Conservation (phyloP, 345 rosid species). For the Lumnitzera racemosa region DNA sequence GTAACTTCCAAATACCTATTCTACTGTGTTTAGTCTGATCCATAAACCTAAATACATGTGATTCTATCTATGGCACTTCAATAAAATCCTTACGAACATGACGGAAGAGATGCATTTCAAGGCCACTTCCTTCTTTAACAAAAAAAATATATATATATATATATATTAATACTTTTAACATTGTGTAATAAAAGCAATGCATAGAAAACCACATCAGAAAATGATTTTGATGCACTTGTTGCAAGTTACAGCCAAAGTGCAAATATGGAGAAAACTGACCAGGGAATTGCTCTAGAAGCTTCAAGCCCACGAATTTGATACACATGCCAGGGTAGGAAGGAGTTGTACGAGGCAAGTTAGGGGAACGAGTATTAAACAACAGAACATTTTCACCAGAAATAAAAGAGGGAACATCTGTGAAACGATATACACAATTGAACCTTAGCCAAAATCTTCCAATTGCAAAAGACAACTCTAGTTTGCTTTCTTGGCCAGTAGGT, state of each 20-base stretch:
- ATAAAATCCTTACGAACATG: constrained; percentile 51
- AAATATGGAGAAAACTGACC: constrained; percentile 92
- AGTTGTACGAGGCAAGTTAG: constrained; percentile 83
- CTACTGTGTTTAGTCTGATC: constrained; percentile 48
- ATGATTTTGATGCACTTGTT: constrained; percentile 55
- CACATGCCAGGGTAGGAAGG: constrained; percentile 97
- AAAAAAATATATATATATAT: no score
- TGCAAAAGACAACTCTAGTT: constrained; percentile 89
- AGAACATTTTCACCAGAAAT: constrained; percentile 96
- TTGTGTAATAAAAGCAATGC: constrained; percentile 74
- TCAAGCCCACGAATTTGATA: constrained; percentile 77
- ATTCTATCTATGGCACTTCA: constrained; percentile 41
- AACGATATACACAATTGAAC: constrained; percentile 96
- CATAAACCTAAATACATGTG: constrained; percentile 52
- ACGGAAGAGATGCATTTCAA: constrained; percentile 73
- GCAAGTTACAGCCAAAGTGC: constrained; percentile 91
- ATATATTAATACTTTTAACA: constrained; percentile 68
- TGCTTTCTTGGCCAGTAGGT: constrained; percentile 97
- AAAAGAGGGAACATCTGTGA: constrained; percentile 85
- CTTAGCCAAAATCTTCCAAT: constrained; percentile 96
- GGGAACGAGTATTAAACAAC: constrained; percentile 96
- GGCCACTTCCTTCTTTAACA: constrained; percentile 74
- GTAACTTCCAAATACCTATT: constrained; percentile 65
- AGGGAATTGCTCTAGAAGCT: constrained; percentile 89
- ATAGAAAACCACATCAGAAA: constrained; percentile 68